Percentiles rank a stretch among this genome's conserved stretches.
Conservation (phyloP, 371 early-diverging fungal species). For the Umbelopsis sp. region DNA sequence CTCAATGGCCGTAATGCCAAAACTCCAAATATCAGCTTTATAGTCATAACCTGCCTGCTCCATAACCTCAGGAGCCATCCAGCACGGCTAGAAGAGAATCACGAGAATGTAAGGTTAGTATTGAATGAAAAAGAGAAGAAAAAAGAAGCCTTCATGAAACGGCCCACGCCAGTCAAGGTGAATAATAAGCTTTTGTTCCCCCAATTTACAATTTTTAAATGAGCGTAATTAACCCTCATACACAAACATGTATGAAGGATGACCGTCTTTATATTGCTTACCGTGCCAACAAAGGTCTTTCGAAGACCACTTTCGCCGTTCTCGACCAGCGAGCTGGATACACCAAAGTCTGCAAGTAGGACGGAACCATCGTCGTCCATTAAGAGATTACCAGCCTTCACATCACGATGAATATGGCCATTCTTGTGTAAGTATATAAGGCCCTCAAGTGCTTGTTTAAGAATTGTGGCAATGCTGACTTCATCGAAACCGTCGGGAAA, state of each 20-base stretch:
- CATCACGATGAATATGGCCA: slow-evolving; percentile 90
- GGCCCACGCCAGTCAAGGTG: not conserved
- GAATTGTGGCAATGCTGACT: slow-evolving; percentile 75
- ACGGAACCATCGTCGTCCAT: slow-evolving; percentile 83
- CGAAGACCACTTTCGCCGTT: slow-evolving; percentile 74
- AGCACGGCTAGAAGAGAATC: slow-evolving; percentile 62
- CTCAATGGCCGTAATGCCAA: slow-evolving; percentile 91
- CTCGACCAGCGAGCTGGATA: slow-evolving; percentile 78
- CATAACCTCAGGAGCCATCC: slow-evolving; percentile 92
- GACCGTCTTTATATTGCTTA: not conserved
- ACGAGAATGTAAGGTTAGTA: no score
- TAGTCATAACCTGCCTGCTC: slow-evolving; percentile 82
- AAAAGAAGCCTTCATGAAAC: no score
- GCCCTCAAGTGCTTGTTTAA: slow-evolving; percentile 84
- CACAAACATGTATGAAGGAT: not conserved
- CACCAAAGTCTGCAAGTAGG: slow-evolving; percentile 91
- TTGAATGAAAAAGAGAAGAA: no score
- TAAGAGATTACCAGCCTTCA: slow-evolving; percentile 88
- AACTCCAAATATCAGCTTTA: slow-evolving; percentile 94
- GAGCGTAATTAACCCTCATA: not conserved
- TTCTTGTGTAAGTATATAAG: slow-evolving; percentile 86
- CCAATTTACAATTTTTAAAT: not conserved
- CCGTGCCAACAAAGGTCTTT: slow-evolving; percentile 84
- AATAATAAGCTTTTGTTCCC: not conserved
- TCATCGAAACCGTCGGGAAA: slow-evolving; percentile 87